Evolutionary conservation across 2,329 filamentous ascomycete genomes (phyloP), one percentile per base, ranked within the genome.

Genomic region (Penicillium sp.): DNA sequence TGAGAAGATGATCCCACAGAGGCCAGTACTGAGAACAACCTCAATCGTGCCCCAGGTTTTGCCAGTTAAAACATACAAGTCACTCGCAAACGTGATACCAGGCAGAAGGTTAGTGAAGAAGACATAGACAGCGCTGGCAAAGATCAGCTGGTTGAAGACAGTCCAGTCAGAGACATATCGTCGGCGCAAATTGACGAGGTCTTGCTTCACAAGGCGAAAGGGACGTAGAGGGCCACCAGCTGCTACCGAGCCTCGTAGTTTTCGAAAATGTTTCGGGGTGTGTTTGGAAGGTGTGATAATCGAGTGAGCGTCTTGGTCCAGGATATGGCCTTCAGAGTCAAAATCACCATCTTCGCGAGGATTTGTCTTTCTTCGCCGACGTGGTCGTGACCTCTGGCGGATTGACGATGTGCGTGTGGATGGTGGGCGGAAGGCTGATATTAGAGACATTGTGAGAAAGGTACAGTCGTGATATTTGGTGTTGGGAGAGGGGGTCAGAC

Each of bases 31-130:
- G 58, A 88, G 84, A 1, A 89, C 85, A 7, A 89, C 85, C 69
- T 89, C 87, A 54, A 89, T 87, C 0, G 86, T 86, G 0, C 86
- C 86, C 84, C 86, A 89, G 31, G 82, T 86, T 66, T 82, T 75
- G 14, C 86, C 86, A 0, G 86, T 89, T 61, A 86, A 73, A 4
- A 83, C 82, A 67, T 86, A 87, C 57, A 89, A 71, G 69, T 89
- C 87, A 69, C 83, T 86, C 0, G 86, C 86, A 72, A 89, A 89
- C 0, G 86, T 89, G 66, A 89, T 88, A 1, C 87, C 86, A 0
- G 87, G 87, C 11, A 89, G 72, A 6, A 89, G 77, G 68, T 88
- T 88, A 31, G 85, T 88, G 69, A 89, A 88, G 77, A 88, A 88
- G 60, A 88, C 81, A 72, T 87, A 88, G 33, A 88, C 81, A 1